A percentile compares a stretch with the other conserved stretches of the same genome.
Conservation (phyloP, 352 stramenopile species). For the Phytophthora pistaciae region DNA sequence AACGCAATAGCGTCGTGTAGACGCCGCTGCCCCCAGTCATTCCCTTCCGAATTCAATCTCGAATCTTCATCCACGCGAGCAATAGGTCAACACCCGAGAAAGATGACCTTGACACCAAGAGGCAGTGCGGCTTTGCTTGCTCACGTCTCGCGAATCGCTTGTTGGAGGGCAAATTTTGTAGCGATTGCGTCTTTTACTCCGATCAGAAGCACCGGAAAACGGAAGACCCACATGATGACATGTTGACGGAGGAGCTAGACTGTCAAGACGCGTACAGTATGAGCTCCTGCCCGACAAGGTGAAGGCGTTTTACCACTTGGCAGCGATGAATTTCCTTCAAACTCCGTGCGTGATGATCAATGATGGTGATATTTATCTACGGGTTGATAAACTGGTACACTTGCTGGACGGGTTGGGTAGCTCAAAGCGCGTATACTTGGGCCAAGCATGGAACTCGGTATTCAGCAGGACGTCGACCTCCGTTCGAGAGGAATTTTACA, state of each 20-base stretch:
- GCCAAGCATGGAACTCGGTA: constrained; percentile 5
- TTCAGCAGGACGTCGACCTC: constrained; percentile 8
- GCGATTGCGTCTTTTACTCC: constrained; percentile 38
- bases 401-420: not conserved
- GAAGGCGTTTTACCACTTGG: constrained; percentile 53
- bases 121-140: constrained; percentile 15
- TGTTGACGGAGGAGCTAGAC: constrained; percentile 52
- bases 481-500: constrained; percentile 25
- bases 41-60: not conserved
- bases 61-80: not conserved
- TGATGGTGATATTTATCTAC: constrained; percentile 70
- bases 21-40: not conserved
- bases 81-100: constrained; percentile 30
- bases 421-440: constrained; percentile 4
- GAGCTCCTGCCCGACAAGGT: constrained; percentile 51
- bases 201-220: no score
- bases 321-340: not conserved
- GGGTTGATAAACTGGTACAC: constrained; percentile 23
- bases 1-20: not conserved
- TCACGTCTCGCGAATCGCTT: constrained; percentile 46
- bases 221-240: constrained; percentile 34
- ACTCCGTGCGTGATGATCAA: constrained; percentile 55
- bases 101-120: constrained; percentile 19
- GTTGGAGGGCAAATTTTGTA: constrained; percentile 29
- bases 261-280: constrained; percentile 64